Percentiles rank a stretch among this genome's conserved stretches.
Conservation (phyloP, 306 rosid genomes). For the Neltuma alba region DNA sequence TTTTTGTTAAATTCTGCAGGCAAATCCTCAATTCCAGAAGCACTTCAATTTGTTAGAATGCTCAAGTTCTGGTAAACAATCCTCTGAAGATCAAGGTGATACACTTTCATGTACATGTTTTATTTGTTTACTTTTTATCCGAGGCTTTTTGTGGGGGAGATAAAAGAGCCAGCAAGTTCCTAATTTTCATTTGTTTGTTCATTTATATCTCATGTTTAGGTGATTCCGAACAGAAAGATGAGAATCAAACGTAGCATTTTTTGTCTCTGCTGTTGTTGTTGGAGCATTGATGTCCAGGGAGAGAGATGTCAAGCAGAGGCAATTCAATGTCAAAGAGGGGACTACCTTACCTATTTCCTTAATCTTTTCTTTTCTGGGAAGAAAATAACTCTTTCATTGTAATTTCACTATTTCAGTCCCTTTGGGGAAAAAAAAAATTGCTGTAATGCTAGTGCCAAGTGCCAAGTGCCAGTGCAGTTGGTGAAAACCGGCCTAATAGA, state of each 20-base stretch:
- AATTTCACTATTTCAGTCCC: not conserved
- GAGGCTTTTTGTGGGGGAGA: not conserved
- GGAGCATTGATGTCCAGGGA: slow-evolving; percentile 34
- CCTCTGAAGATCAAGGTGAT: slow-evolving; percentile 63
- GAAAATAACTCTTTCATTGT: slow-evolving; percentile 24
- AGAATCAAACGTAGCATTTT: slow-evolving; percentile 40
- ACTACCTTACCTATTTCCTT: slow-evolving; percentile 16
- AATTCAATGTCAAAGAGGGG: slow-evolving; percentile 43
- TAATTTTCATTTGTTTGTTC: slow-evolving; percentile 1
- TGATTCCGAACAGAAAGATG: slow-evolving; percentile 47
- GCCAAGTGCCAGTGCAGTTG: slow-evolving; percentile 64
- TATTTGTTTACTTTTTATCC: not conserved
- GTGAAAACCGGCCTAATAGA: slow-evolving; percentile 55
- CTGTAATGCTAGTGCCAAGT: slow-evolving; percentile 50
- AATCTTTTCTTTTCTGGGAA: not conserved
- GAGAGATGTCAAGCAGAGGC: too few species aligned
- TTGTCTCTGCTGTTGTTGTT: slow-evolving; percentile 35
- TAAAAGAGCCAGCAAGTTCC: slow-evolving; percentile 14
- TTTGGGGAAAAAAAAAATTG: slow-evolving; percentile 11
- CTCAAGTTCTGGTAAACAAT: slow-evolving; percentile 45
- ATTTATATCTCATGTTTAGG: slow-evolving; percentile 37
- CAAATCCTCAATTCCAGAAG: slow-evolving; percentile 54
- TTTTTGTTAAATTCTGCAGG: slow-evolving; percentile 46
- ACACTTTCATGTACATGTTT: slow-evolving; percentile 1
- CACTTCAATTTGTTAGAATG: slow-evolving; percentile 49